Evolutionary conservation across 1,284 basidiomycete species (phyloP), one percentile per base, ranked within the genome.

Genomic region (Microbotryum scabiosae): DNA sequence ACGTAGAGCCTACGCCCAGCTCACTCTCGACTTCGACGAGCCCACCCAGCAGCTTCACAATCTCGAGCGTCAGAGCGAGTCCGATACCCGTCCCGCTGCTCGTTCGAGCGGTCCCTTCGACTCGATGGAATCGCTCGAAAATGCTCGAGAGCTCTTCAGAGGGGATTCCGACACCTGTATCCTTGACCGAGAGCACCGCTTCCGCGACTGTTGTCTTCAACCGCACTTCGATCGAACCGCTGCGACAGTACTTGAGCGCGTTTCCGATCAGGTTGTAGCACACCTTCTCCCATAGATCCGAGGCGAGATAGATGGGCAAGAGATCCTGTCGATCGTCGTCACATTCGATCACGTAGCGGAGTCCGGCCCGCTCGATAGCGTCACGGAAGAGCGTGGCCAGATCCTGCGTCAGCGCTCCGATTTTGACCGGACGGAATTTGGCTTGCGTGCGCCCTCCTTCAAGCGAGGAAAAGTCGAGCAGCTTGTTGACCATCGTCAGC

Each of bases 261-360:
- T 78, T 78, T 4, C 73, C 73, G 52, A 77, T 68, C 2, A 78
- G 65, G 54, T 76, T 76, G 70, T 74, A 76, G n/a, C 64, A 48
- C 60, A 78, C 73, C 65, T 78, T 78, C 58, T 79, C 78, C 75
- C 76, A 78, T 36, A 77, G 72, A 28, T 78, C 77, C 0, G 71
- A 64, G 16, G 62, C 64, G 12, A 78, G 72, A 61, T 73, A 78
- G 9, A 73, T 72, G 20, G 72, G 68, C 36, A 60, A 52, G 9
- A 68, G 53, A 25, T 73, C 69, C 1, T 62, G 47, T 12, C 71
- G 63, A 41, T 66, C 65, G 3, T 66, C 57, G 55, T 78, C 76
- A 56, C 74, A 74, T 4, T 77, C 73, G 30, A 78, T 70, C 4
- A 66, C 48, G 59, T 73, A 77, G 26, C 69, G 21, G 32, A 79